Evolutionary conservation across 192 early-diverging fungal species (phyloP).

Genomic region (Podila epicladia): DNA sequence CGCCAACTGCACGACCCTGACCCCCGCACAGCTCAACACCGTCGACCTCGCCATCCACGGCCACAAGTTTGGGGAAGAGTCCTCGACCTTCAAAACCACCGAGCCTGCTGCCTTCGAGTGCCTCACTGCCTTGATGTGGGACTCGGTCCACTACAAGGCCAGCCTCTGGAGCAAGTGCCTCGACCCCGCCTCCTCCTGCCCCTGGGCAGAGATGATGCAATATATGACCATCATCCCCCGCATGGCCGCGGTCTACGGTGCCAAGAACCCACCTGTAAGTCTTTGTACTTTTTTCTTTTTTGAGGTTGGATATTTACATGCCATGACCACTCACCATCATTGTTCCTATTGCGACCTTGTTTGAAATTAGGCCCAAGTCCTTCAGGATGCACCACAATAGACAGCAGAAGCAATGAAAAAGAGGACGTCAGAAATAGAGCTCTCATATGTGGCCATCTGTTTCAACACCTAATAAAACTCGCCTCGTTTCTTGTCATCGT

Average conservation of each 20-base stretch:
- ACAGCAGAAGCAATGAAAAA: neutral
- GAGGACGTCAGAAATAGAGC: neutral
- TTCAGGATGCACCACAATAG: neutral
- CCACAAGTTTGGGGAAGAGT: neutral
- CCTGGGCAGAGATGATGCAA: conserved; percentile 37
- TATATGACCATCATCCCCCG: conserved; percentile 31
- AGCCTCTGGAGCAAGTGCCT: conserved; percentile 25
- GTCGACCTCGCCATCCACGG: conserved; percentile 20
- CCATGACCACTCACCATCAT: neutral
- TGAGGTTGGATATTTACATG: neutral
- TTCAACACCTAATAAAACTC: too few species aligned
- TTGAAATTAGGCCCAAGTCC: neutral
- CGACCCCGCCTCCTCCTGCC: conserved; percentile 8
- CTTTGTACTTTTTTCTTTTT: too few species aligned
- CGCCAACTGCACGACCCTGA: conserved; percentile 8
- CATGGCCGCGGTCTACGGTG: conserved; percentile 29
- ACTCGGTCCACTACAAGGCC: conserved; percentile 29
- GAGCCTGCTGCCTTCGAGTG: conserved; percentile 23
- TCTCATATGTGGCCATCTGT: too few species aligned
- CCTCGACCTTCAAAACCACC: neutral
- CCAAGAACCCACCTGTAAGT: conserved; percentile 29
- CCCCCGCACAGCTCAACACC: neutral
- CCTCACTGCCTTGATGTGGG: conserved; percentile 30
- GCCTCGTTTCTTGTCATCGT: too few species aligned
- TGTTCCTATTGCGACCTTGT: neutral